Evolutionary conservation across 2,329 filamentous ascomycete species (phyloP), one percentile per base, ranked within the genome.

Genomic region (Decorospora gaudefroyi): DNA sequence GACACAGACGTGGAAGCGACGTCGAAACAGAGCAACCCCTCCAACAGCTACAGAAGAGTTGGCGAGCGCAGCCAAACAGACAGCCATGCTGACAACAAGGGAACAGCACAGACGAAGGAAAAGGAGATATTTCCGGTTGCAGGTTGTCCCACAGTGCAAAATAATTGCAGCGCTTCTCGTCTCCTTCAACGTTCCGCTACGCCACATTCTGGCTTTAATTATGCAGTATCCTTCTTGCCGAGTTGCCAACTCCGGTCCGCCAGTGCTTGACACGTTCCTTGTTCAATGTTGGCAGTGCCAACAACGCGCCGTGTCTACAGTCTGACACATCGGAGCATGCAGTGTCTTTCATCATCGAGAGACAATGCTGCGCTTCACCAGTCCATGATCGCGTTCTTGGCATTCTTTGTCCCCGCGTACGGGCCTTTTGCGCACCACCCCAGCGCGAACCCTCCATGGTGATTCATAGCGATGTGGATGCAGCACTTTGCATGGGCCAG

Each of bases 391-490:
- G 8, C 30, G 17, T n/a, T 23, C 42, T 40, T 39, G 42, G 30
- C 43, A 9, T 10, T 41, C 23, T n/a, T 12, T 33, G 32, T 18
- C 12, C 22, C 11, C 23, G 28, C n/a, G 21, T n/a, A n/a, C n/a
- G n/a, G n/a, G n/a, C 22, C 17, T 19, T 32, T 32, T 22, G 38
- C 23, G 21, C 31, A 16, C 10, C 15, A 23, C 23, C 10, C n/a
- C 16, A 28, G 21, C 21, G 30, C 40, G 17, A 35, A 21, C 15
- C 18, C 16, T 26, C 15, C 16, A 23, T 36, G 21, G 26, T 30
- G 23, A 43, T 47, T 33, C 27, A 32, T 29, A 28, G 23, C 39
- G 33, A 38, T 33, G n/a, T n/a, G n/a, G n/a, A n/a, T 43, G 21
- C 17, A 27, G 18, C 29, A 27, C 21, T 17, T 32, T n/a, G n/a